phyloP scores from a whole-genome alignment of 352 stramenopile genomes.

The Aphanomyces astaci region DNA sequence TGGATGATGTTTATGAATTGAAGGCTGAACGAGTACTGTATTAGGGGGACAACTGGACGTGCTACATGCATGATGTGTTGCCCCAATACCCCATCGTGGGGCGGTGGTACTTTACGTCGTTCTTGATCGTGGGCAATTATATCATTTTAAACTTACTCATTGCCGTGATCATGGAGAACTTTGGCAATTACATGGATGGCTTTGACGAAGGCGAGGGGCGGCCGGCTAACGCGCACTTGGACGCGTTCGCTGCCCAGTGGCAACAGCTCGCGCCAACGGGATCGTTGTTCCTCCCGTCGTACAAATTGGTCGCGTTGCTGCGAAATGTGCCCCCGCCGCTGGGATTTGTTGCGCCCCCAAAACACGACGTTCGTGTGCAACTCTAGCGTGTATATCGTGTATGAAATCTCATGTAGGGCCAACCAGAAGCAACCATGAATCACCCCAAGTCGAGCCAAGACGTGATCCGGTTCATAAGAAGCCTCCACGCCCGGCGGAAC shows the following conservation, averaged over 20 bases:
- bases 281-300: constrained; percentile 31
- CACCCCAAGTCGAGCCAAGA: not conserved
- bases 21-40: constrained; percentile 23
- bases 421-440: too few relatives aligned
- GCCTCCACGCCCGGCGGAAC: not conserved
- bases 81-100: constrained; percentile 30
- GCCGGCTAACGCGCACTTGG: constrained; percentile 36
- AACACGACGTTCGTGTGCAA: not conserved
- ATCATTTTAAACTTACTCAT: constrained; percentile 75
- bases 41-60: constrained; percentile 34
- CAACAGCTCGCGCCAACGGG: constrained; percentile 33
- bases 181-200: constrained; percentile 42
- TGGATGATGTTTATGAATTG: constrained; percentile 60
- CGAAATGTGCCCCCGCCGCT: constrained; percentile 35
- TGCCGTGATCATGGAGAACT: constrained; percentile 72
- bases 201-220: constrained; percentile 32
- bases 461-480: not conserved
- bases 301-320: constrained; percentile 37
- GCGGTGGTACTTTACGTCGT: constrained; percentile 61
- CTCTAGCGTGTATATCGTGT: not conserved
- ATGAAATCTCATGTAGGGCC: too few relatives aligned
- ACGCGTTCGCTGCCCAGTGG: constrained; percentile 29
- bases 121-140: constrained; percentile 54
- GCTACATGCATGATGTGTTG: constrained; percentile 35
- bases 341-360: too few relatives aligned